Evolutionary conservation across 345 rosid genomes (phyloP).

Genomic region (Syzygium grande): DNA sequence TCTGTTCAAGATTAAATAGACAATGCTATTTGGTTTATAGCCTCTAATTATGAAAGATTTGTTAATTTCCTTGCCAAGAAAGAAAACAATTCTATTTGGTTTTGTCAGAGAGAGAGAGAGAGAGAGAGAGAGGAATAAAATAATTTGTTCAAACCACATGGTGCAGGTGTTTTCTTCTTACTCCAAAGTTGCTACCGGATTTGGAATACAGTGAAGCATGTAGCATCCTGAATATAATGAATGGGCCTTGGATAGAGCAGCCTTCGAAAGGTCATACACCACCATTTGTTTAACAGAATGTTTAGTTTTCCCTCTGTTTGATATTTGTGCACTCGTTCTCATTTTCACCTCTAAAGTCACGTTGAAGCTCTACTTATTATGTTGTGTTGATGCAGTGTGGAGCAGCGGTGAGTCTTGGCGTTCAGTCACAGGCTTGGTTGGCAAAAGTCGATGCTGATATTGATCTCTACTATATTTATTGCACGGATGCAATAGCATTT

Average conservation of each 20-base stretch:
- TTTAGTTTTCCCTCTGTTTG: not conserved
- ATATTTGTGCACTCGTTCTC: not conserved
- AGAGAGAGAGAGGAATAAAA: not conserved
- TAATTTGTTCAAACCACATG: not conserved
- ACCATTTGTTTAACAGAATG: not conserved
- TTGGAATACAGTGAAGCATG: conserved; percentile 89
- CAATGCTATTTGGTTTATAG: not conserved
- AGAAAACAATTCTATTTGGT: not conserved
- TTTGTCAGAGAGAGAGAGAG: not conserved
- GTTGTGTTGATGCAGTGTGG: conserved; percentile 43
- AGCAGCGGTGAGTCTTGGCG: conserved; percentile 66
- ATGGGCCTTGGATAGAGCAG: conserved; percentile 86
- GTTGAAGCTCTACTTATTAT: not conserved
- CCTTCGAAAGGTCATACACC: conserved; percentile 55
- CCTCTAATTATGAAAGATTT: not conserved
- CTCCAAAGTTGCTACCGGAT: conserved; percentile 82
- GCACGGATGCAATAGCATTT: not conserved
- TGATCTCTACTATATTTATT: not conserved
- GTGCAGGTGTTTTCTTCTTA: conserved; percentile 81
- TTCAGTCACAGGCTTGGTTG: conserved; percentile 12
- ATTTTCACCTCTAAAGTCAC: not conserved
- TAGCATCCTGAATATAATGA: conserved; percentile 88
- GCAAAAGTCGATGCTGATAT: not conserved
- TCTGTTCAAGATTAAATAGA: not conserved
- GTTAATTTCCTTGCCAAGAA: not conserved